phyloP scores from a whole-genome alignment of 495 filamentous ascomycete species.

The Penicillium verhagenii region DNA sequence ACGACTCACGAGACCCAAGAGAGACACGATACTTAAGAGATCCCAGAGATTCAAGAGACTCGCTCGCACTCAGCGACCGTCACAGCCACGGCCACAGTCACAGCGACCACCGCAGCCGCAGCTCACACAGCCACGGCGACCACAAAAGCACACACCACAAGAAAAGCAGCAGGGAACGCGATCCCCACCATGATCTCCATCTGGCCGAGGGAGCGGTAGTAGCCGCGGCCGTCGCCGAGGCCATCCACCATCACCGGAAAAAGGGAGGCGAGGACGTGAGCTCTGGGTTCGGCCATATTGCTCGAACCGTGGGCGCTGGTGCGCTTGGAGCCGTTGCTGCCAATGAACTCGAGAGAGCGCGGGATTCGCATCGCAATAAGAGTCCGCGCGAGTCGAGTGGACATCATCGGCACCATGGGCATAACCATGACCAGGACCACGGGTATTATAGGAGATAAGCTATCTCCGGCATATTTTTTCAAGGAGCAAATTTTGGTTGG shows the following conservation, averaged over 20 bases:
- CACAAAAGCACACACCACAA: conserved; percentile 1
- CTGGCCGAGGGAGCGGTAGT: conserved; percentile 4
- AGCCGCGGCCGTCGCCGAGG: conserved; percentile 5
- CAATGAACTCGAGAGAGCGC: conserved; percentile 8
- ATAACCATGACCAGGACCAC: neutral
- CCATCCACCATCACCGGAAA: conserved; percentile 6
- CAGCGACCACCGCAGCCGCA: neutral
- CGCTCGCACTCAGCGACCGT: neutral
- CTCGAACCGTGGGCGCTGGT: conserved; percentile 12
- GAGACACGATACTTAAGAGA: too few relatives aligned
- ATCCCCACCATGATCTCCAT: conserved; percentile 7
- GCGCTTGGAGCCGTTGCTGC: conserved; percentile 11
- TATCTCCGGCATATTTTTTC: too few relatives aligned
- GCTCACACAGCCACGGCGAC: neutral
- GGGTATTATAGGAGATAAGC: neutral
- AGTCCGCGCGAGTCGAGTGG: neutral
- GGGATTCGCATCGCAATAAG: conserved; percentile 2
- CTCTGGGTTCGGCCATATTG: conserved; percentile 12
- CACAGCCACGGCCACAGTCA: neutral
- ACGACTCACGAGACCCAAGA: neutral
- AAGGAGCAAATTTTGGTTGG: too few relatives aligned
- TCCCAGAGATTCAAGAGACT: too few relatives aligned
- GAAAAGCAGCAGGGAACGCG: neutral
- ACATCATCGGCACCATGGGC: neutral
- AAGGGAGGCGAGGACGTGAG: conserved; percentile 11